A percentile compares a stretch with the other conserved stretches of the same genome.
phyloP scores from a whole-genome alignment of 768 basidiomycete genomes.

The Amanita rubescens region DNA sequence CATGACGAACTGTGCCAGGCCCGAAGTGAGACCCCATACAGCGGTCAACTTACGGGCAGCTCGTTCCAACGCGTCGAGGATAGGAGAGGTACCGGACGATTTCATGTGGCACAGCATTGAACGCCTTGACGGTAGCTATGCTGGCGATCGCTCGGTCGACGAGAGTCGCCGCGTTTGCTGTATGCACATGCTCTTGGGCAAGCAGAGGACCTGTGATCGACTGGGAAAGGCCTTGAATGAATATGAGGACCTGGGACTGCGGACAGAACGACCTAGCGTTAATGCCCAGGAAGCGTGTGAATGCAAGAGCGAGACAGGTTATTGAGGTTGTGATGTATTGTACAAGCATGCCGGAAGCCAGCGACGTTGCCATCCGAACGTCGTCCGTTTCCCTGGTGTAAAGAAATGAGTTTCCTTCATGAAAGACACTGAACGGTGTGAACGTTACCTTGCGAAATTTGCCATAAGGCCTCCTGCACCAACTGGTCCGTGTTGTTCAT shows the following conservation, averaged over 20 bases:
- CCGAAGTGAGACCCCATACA: slow-evolving; percentile 72
- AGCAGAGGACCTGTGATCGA: slow-evolving; percentile 60
- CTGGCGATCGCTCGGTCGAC: slow-evolving; percentile 70
- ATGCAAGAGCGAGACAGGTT: slow-evolving; percentile 75
- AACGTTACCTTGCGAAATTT: slow-evolving; percentile 69
- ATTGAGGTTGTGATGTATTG: slow-evolving; percentile 78
- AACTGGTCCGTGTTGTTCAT: slow-evolving; percentile 38
- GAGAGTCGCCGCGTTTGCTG: slow-evolving; percentile 67
- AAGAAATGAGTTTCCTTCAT: background rate
- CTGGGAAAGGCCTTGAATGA: slow-evolving; percentile 75
- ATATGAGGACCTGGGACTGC: slow-evolving; percentile 75
- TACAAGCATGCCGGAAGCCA: slow-evolving; percentile 69
- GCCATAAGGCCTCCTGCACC: slow-evolving; percentile 92
- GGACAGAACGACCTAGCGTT: slow-evolving; percentile 86
- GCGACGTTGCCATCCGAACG: slow-evolving; percentile 76
- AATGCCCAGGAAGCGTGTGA: slow-evolving; percentile 74
- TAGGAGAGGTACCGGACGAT: slow-evolving; percentile 35
- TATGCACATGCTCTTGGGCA: slow-evolving; percentile 53
- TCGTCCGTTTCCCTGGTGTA: slow-evolving; percentile 83
- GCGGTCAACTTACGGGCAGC: slow-evolving; percentile 48
- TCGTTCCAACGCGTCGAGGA: slow-evolving; percentile 36
- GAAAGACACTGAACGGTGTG: background rate
- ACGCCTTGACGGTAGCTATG: slow-evolving; percentile 89
- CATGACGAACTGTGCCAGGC: slow-evolving; percentile 70
- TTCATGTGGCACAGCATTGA: slow-evolving; percentile 62